Evolutionary conservation across 495 filamentous ascomycete species (phyloP).

Genomic region (Penicillium arizonense): DNA sequence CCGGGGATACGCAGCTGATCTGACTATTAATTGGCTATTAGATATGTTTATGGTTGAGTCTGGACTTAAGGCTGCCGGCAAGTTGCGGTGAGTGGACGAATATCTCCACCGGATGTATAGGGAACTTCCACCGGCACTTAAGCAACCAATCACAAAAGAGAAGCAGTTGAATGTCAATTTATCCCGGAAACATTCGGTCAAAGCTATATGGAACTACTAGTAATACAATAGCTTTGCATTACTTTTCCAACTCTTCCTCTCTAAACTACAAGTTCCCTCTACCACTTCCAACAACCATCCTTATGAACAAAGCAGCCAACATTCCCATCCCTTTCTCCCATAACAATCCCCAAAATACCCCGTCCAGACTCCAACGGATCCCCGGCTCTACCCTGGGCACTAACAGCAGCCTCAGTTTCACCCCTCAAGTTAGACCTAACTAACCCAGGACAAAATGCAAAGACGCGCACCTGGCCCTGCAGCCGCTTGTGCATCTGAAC

Average conservation of each 20-base stretch:
- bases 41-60: background rate
- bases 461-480: constrained; percentile 9
- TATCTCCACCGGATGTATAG: background rate
- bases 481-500: constrained; percentile 15
- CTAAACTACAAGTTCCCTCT: background rate
- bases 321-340: constrained; percentile 30
- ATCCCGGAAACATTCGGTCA: background rate
- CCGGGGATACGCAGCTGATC: background rate
- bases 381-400: constrained; percentile 22
- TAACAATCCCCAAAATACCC: constrained; percentile 26
- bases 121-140: constrained; percentile 2
- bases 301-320: constrained; percentile 26
- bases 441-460: constrained; percentile 19
- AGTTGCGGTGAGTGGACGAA: background rate
- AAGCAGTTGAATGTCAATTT: background rate
- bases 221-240: too few species aligned
- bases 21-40: background rate
- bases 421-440: constrained; percentile 34
- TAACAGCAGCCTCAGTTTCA: constrained; percentile 18
- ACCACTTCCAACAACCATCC: constrained; percentile 21
- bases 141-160: background rate
- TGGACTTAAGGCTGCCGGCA: background rate
- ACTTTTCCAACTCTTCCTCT: too few species aligned
- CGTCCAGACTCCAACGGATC: constrained; percentile 24
- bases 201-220: too few species aligned